Percentiles rank a stretch among this genome's conserved stretches.
Conservation (phyloP, 805 yeast species). For the Cyberlindnera americana region DNA sequence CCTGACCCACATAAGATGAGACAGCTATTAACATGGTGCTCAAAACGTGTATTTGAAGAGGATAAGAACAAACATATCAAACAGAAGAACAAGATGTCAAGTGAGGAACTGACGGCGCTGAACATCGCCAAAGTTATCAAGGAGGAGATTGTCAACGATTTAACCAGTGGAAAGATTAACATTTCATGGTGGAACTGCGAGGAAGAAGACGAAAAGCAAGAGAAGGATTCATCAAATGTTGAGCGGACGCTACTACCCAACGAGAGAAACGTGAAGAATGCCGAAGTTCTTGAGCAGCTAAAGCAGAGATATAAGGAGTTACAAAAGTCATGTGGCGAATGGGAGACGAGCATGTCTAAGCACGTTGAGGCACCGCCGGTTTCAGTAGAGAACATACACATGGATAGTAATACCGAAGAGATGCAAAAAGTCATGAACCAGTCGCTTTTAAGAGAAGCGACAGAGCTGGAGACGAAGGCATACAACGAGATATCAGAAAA, state of each 20-base stretch:
- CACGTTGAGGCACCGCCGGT: constrained; percentile 16
- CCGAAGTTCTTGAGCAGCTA: constrained; percentile 43
- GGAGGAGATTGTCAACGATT: constrained; percentile 57
- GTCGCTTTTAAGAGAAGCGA: constrained; percentile 17
- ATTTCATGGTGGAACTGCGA: constrained; percentile 65
- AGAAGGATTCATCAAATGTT: constrained; percentile 21
- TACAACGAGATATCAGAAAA: constrained; percentile 13
- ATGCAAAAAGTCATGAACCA: constrained; percentile 24
- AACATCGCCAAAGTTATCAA: constrained; percentile 61
- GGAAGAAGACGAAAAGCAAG: constrained; percentile 20
- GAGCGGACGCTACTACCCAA: constrained; percentile 47
- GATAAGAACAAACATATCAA: constrained; percentile 27
- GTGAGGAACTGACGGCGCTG: constrained; percentile 40
- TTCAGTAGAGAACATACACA: constrained; percentile 10
- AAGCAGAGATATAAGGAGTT: constrained; percentile 41
- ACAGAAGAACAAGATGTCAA: constrained; percentile 26
- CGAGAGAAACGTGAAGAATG: constrained; percentile 53
- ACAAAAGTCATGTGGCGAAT: constrained; percentile 42
- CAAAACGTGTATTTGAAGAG: constrained; percentile 40
- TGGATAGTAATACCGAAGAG: constrained; percentile 18
- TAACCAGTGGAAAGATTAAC: constrained; percentile 54
- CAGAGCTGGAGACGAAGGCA: constrained; percentile 13
- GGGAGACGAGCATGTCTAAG: constrained; percentile 33
- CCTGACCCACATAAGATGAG: constrained; percentile 76
- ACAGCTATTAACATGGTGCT: constrained; percentile 67